A percentile compares a stretch with the other conserved stretches of the same genome.
phyloP scores from a whole-genome alignment of 2,329 filamentous ascomycete species.

The Hypoxylon sp. region DNA sequence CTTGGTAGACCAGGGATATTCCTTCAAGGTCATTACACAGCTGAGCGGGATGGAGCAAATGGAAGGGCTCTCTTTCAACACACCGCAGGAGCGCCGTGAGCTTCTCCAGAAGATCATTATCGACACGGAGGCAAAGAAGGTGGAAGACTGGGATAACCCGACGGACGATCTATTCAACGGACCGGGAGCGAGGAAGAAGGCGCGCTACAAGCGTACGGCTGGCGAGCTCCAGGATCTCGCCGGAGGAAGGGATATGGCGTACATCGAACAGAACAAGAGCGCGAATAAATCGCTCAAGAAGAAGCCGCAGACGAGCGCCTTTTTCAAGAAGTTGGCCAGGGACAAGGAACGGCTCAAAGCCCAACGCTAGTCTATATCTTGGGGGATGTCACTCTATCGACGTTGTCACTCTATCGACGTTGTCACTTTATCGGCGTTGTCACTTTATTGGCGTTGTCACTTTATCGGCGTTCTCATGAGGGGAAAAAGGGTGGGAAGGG shows the following conservation, averaged over 20 bases:
- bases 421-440: neutral
- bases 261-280: conserved; percentile 81
- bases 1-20: conserved; percentile 96
- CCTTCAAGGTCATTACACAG: conserved; percentile 98
- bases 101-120: conserved; percentile 88
- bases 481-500: neutral
- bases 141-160: conserved; percentile 72
- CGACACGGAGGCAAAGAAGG: conserved; percentile 75
- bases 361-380: conserved; percentile 21
- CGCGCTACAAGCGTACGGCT: conserved; percentile 75
- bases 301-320: conserved; percentile 63
- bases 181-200: conserved; percentile 39
- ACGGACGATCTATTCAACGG: conserved; percentile 52
- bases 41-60: conserved; percentile 89
- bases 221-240: conserved; percentile 86
- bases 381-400: neutral
- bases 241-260: conserved; percentile 97
- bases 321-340: conserved; percentile 72
- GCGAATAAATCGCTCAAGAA: conserved; percentile 70
- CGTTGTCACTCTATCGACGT: too few relatives aligned
- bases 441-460: neutral
- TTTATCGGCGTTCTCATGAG: neutral
- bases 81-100: conserved; percentile 81
- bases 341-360: conserved; percentile 63
- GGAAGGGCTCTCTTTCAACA: conserved; percentile 79